Evolutionary conservation across 345 rosid genomes (phyloP).

Genomic region (Mercurialis annua): DNA sequence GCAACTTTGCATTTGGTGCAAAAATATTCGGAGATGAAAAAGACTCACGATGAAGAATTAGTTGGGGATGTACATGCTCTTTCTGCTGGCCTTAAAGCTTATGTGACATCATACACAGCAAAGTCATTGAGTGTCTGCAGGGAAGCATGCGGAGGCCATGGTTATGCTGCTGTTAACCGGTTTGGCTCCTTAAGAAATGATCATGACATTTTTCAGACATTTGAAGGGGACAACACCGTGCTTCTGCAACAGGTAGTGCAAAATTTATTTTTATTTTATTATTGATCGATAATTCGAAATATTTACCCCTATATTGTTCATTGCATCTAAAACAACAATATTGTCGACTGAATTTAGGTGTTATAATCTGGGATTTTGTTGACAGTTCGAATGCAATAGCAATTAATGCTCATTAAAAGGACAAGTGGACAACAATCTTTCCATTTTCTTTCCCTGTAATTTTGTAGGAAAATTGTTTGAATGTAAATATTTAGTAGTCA

Average conservation of each 20-base stretch:
- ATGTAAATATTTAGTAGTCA: not conserved
- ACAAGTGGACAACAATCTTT: not conserved
- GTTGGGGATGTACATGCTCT: conserved; percentile 91
- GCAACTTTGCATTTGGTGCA: conserved; percentile 73
- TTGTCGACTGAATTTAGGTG: not conserved
- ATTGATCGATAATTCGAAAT: conserved; percentile 6
- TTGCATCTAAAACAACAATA: not conserved
- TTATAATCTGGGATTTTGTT: not conserved
- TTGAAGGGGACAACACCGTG: conserved; percentile 99
- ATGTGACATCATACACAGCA: conserved; percentile 85
- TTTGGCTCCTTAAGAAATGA: conserved; percentile 97
- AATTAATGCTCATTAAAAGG: not conserved
- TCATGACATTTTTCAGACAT: conserved; percentile 95
- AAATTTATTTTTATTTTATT: not conserved
- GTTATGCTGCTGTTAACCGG: conserved; percentile 99
- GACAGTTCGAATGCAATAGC: not conserved
- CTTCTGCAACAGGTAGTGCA: conserved; percentile 79
- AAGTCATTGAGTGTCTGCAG: conserved; percentile 82
- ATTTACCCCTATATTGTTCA: not conserved
- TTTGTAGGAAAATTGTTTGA: not conserved
- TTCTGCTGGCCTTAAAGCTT: conserved; percentile 97
- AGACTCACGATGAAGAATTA: conserved; percentile 68
- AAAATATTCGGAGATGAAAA: conserved; percentile 79
- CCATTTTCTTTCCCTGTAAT: not conserved
- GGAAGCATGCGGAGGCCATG: conserved; percentile 99